Base-by-base conservation (phyloP, 169 alveolate species). In the Cryptosporidium muris region DNA sequence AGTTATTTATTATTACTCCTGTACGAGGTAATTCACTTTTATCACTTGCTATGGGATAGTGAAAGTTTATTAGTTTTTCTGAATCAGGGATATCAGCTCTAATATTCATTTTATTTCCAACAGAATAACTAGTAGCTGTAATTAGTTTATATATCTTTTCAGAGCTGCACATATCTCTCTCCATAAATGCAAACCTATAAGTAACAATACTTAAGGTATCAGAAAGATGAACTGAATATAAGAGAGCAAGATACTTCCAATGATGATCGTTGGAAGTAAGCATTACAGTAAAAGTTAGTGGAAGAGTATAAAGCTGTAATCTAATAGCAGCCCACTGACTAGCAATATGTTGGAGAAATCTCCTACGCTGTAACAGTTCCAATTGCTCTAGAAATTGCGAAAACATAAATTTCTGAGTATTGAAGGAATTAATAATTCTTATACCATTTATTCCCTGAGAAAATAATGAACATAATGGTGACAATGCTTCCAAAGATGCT, bases 271-370 rank as follows among this genome's bases (percentile, higher is more conserved):
- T 25, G 12, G 85, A 68, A 25, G 45, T 11, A 14, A 74, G 37
- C 9, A 40, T 4, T 4, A 74, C 60, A 58, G 60, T 43, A n/a
- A 74, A 36, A n/a, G 60, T 37, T n/a, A 74, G 34, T 40, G 85
- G 85, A 37, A 74, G 66, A 9, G 85, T 74, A 42, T 74, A 74
- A 3, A 74, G 25, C 11, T 74, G 85, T 7, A 74, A 58, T 43
- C 85, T 56, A 37, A 74, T 74, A 9, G 85, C 85, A n/a, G 85
- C 64, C 85, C 85, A 74, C 58, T 74, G 85, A 38, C 85, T 74
- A 6, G 85, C 66, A 12, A 74, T 60, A 36, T 74, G 85, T 11
- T 74, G 85, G 25, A 74, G 68, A 8, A 74, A 63, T 25, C 62
- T 58, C n/a, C 54, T 74, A 11, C 85, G 85, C 34, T 74, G 85